phyloP scores from a whole-genome alignment of 208 protist genomes.

The Acanthamoeba lenticulata region DNA sequence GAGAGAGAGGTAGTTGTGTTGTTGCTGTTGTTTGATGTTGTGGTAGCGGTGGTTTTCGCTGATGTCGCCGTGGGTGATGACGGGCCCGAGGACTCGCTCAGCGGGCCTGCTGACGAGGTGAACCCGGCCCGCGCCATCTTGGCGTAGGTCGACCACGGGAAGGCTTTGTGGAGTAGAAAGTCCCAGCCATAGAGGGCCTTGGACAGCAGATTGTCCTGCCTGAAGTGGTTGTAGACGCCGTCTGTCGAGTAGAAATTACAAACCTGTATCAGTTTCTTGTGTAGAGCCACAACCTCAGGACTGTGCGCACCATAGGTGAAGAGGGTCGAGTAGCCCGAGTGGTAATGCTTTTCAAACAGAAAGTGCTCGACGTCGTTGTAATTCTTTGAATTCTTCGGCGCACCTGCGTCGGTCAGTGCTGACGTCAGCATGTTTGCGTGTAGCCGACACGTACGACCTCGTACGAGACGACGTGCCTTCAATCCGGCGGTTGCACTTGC shows the following conservation, averaged over 20 bases:
- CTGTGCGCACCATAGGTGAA: neutral
- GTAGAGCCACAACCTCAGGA: neutral
- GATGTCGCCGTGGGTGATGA: too few species aligned
- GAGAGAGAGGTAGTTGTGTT: too few species aligned
- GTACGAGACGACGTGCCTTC: neutral
- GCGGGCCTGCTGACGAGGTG: neutral
- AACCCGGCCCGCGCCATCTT: neutral
- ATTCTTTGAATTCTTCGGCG: neutral
- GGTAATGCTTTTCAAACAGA: neutral
- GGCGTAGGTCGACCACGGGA: neutral
- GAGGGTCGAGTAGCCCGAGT: neutral
- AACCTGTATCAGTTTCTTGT: neutral
- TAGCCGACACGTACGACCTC: neutral
- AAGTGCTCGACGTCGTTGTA: neutral
- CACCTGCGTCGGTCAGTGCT: too few species aligned
- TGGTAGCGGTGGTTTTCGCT: too few species aligned
- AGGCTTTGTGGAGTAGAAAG: neutral
- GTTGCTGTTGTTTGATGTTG: too few species aligned
- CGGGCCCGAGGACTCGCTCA: neutral
- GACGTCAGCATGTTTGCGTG: neutral
- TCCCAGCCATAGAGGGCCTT: slow-evolving; percentile 2
- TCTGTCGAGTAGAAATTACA: neutral
- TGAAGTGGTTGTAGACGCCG: neutral
- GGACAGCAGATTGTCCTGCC: slow-evolving; percentile 39
- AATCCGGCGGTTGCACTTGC: neutral